Base-by-base conservation (phyloP, 805 yeast species). In the Debaryomyces maramus region DNA sequence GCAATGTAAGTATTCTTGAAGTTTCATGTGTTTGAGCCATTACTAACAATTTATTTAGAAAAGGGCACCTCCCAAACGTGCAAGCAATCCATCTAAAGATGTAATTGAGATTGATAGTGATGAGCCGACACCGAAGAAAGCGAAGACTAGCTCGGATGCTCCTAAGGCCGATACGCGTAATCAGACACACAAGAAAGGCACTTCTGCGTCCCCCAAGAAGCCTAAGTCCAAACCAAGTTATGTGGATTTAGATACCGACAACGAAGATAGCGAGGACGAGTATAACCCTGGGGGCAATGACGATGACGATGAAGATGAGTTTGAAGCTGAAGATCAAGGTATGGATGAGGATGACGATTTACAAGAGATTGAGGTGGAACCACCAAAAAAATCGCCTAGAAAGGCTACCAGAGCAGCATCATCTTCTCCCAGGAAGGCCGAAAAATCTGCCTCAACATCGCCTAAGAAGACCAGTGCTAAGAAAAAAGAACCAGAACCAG, bases 311-410 rank as follows among this genome's bases (percentile, higher is more conserved):
- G 54, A 50, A 11, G 56, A 51, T n/a, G 53, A 46, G 20, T 15
- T 32, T 28, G 62, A 55, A 23, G 61, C 55, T 4, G 59, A n/a
- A n/a, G n/a, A 52, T 10, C 57, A 53, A 33, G 56, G 52, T 33
- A 47, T 54, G 22, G 61, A 53, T 30, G 39, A 35, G 23, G 39
- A 34, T 20, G 39, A 35, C 17, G 43, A 35, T 13, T 36, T 43
- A 17, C 61, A 58, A 17, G 48, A 60, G 5, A 38, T 34, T 8
- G 32, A 21, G n/a, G n/a, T 15, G 13, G 11, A 24, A 24, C 28
- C 28, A 24, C 32, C 40, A 18, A 43, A 36, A 18, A 37, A 32
- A 22, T 23, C 20, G 22, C 21, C 35, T 14, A 40, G 36, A 40
- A 28, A 17, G 34, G 38, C 44, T 26, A 30, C 29, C 26, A 40